A percentile compares a stretch with the other conserved stretches of the same genome.
These are phyloP conservation scores for Cinnamomum micranthum DNA, from an alignment of 164 flowering plant species.

Conservation along the genomic window DNA sequence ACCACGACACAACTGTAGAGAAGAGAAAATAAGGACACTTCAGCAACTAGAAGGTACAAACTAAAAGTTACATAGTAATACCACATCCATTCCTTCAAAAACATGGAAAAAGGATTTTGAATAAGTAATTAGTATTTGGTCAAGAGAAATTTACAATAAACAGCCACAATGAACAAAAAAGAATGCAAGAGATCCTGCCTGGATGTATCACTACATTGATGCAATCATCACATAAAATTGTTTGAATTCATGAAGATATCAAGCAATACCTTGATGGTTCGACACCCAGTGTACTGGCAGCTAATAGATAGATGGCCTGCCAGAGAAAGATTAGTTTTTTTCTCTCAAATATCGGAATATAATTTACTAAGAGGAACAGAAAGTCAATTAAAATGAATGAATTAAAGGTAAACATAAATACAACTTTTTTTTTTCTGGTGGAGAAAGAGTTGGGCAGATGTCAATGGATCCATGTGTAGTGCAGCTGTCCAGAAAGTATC, in stretches of 20 bases:
- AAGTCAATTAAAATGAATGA: not conserved
- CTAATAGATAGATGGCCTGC: constrained; percentile 86
- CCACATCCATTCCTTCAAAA: too few species aligned
- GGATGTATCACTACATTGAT: too few species aligned
- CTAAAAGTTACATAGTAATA: too few species aligned
- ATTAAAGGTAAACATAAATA: not conserved
- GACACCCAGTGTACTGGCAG: constrained; percentile 76
- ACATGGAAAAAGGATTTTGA: too few species aligned
- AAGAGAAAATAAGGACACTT: not conserved
- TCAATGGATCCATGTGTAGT: not conserved
- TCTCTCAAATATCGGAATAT: too few species aligned
- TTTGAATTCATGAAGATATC: not conserved
- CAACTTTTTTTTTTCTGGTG: too few species aligned
- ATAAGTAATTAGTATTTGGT: too few species aligned
- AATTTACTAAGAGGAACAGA: too few species aligned
- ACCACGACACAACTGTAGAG: constrained; percentile 77
- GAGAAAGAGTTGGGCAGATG: not conserved
- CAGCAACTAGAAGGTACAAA: not conserved
- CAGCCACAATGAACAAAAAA: not conserved
- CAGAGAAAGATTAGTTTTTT: constrained; percentile 6
- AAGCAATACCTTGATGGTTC: constrained; percentile 78
- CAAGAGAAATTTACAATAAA: not conserved
- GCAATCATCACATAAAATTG: too few species aligned
- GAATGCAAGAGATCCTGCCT: not conserved
- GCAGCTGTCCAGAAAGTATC: too few species aligned